Evolutionary conservation across 2,329 filamentous ascomycete genomes (phyloP).

Genomic region (Aaosphaeria pasadenensis): DNA sequence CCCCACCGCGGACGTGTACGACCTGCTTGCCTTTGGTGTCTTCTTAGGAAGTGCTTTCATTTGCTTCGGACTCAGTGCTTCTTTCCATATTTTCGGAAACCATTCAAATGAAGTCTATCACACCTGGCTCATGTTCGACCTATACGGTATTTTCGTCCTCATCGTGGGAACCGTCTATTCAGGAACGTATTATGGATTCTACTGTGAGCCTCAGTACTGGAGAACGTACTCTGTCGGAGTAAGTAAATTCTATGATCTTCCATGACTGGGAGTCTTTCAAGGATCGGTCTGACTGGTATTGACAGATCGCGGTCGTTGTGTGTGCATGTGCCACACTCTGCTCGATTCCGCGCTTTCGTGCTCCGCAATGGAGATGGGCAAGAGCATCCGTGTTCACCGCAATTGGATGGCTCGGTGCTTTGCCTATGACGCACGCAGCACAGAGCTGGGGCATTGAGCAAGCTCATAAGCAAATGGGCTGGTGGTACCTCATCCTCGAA

Average conservation of each 20-base stretch:
- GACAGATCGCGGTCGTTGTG: neutral
- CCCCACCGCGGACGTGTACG: neutral
- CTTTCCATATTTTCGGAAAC: neutral
- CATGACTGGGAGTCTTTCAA: too few relatives aligned
- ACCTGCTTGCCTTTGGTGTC: neutral
- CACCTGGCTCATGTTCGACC: conserved; percentile 1
- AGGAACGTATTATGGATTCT: too few relatives aligned
- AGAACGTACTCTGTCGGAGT: too few relatives aligned
- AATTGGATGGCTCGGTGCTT: neutral
- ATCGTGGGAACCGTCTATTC: neutral
- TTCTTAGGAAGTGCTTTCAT: neutral
- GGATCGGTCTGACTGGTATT: too few relatives aligned
- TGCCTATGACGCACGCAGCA: neutral
- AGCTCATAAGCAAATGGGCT: neutral
- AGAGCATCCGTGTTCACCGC: neutral
- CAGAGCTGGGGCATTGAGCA: neutral
- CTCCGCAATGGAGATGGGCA: neutral
- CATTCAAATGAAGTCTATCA: conserved; percentile 1
- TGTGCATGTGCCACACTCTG: neutral
- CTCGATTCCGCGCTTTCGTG: neutral
- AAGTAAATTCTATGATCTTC: too few relatives aligned
- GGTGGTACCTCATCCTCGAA: too few relatives aligned
- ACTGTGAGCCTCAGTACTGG: too few relatives aligned
- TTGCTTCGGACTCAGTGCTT: conserved; percentile 1
- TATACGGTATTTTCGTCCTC: neutral